Evolutionary conservation across 129 eudicot genomes (phyloP).

Genomic region (Flaveria brownii): DNA sequence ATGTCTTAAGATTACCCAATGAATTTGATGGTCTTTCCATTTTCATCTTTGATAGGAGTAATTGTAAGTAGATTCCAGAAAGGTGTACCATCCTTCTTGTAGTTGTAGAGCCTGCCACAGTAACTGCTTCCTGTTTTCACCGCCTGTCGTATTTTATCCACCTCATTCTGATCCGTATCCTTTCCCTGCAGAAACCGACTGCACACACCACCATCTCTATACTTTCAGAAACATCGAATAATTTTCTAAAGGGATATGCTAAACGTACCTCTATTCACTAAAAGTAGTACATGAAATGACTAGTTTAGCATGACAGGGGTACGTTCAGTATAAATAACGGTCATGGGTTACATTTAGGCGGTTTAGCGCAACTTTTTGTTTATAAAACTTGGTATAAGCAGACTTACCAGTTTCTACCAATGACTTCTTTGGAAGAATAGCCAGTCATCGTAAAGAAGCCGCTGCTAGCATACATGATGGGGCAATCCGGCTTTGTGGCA

Average conservation of each 20-base stretch:
- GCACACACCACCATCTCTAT: slow-evolving; percentile 22
- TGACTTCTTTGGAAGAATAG: slow-evolving; percentile 77
- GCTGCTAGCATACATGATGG: slow-evolving; percentile 89
- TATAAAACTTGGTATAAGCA: no score
- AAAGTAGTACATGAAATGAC: no score
- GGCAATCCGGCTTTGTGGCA: slow-evolving; percentile 90
- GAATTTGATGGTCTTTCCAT: slow-evolving; percentile 79
- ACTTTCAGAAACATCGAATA: no score
- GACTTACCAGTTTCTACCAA: slow-evolving; percentile 75
- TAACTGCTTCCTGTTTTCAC: slow-evolving; percentile 76
- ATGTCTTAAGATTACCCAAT: slow-evolving; percentile 57
- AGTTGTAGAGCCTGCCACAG: slow-evolving; percentile 93
- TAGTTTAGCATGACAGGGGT: no score
- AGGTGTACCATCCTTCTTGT: slow-evolving; percentile 96
- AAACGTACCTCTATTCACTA: no score
- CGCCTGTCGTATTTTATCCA: slow-evolving; percentile 74
- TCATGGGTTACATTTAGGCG: no score
- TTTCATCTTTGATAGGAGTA: slow-evolving; percentile 89
- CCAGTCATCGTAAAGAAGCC: slow-evolving; percentile 96
- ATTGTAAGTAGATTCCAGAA: slow-evolving; percentile 96
- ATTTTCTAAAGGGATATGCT: no score
- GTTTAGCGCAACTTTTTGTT: no score
- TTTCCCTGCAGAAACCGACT: slow-evolving; percentile 98
- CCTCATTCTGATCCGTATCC: slow-evolving; percentile 91
- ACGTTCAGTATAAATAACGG: no score